These are phyloP conservation scores for Senecio squalidus DNA, from an alignment of 140 eudicot genomes.

Conservation along the genomic window DNA sequence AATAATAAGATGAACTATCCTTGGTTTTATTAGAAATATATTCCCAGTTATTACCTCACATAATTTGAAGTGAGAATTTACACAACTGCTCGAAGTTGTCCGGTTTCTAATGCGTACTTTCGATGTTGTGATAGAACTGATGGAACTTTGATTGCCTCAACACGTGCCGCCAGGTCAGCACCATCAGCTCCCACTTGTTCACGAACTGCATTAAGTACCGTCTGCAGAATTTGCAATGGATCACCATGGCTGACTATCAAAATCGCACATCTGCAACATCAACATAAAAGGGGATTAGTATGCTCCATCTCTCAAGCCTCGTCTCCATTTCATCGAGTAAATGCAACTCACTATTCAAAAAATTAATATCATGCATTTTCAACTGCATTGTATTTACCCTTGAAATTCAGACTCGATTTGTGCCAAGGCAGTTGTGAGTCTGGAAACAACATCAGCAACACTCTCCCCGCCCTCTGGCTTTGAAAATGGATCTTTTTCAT, in stretches of 20 bases:
- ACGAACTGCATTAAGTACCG: slow-evolving; percentile 57
- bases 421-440: slow-evolving; percentile 67
- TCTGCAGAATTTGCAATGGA: slow-evolving; percentile 89
- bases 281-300: not conserved
- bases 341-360: not conserved
- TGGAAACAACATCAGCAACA: slow-evolving; percentile 87
- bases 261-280: slow-evolving; percentile 56
- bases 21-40: not conserved
- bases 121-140: slow-evolving; percentile 72
- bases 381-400: slow-evolving; percentile 38
- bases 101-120: slow-evolving; percentile 64
- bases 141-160: slow-evolving; percentile 44
- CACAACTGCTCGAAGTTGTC: slow-evolving; percentile 58
- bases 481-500: slow-evolving; percentile 78
- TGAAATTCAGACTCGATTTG: slow-evolving; percentile 59
- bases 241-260: slow-evolving; percentile 97
- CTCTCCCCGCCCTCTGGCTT: slow-evolving; percentile 93
- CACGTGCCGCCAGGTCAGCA: slow-evolving; percentile 44
- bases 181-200: slow-evolving; percentile 27
- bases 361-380: not conserved
- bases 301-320: not conserved
- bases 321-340: not conserved
- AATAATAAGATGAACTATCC: slow-evolving; percentile 4
- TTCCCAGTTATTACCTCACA: slow-evolving; percentile 4
- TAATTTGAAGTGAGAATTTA: slow-evolving; percentile 11